Percentiles rank a stretch among this genome's conserved stretches.
These are phyloP conservation scores for Cryptosporidium tyzzeri DNA, from an alignment of 169 alveolate genomes.

Conservation along the genomic window DNA sequence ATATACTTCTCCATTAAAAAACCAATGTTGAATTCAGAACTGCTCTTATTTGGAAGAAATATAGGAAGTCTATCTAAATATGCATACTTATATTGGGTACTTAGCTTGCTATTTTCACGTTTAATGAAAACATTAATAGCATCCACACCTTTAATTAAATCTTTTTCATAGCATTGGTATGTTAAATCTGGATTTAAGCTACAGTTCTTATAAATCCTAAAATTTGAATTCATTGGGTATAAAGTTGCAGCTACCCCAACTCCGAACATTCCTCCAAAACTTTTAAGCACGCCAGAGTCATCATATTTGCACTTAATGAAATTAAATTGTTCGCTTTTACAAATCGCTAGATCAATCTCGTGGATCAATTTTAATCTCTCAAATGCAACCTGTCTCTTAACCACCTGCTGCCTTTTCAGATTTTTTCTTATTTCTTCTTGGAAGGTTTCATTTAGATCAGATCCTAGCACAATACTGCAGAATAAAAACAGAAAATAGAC, in stretches of 20 bases:
- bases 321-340: conserved; percentile 33
- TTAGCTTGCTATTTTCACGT: conserved; percentile 60
- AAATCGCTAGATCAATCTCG: conserved; percentile 44
- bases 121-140: conserved; percentile 33
- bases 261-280: conserved; percentile 73
- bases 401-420: conserved; percentile 25
- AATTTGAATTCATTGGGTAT: conserved; percentile 17
- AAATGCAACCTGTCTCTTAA: conserved; percentile 53
- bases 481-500: conserved; percentile 8
- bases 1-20: conserved; percentile 66
- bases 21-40: conserved; percentile 56
- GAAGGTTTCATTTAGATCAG: conserved; percentile 34
- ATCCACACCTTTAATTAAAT: neutral
- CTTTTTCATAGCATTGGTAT: conserved; percentile 50
- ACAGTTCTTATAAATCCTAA: conserved; percentile 44
- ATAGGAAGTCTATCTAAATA: conserved; percentile 43
- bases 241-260: conserved; percentile 55
- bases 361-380: conserved; percentile 46
- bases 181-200: conserved; percentile 29
- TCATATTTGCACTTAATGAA: conserved; percentile 33
- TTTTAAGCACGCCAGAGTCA: conserved; percentile 23
- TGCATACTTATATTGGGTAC: conserved; percentile 43
- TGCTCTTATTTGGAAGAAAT: neutral
- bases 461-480: conserved; percentile 1
- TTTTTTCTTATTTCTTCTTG: conserved; percentile 25